These are phyloP conservation scores for Klebsormidium nitens DNA, from an alignment of 139 green algal genomes.

Conservation along the genomic window DNA sequence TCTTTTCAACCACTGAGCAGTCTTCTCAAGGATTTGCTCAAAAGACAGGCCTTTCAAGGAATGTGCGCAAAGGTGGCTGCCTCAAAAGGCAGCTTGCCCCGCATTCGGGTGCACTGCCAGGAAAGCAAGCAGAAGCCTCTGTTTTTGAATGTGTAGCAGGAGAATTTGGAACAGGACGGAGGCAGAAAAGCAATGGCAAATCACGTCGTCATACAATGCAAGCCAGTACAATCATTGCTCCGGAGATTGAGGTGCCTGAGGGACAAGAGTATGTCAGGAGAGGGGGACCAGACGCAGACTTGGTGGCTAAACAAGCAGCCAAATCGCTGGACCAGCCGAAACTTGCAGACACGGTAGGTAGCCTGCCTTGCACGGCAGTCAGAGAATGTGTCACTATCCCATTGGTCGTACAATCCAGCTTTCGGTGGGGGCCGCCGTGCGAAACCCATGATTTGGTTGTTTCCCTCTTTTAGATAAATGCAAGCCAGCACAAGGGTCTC, in stretches of 20 bases:
- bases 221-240: no score
- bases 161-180: no score
- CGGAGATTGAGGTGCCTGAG: conserved; percentile 12
- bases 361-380: neutral
- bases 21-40: no score
- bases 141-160: no score
- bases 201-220: no score
- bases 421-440: neutral
- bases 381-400: neutral
- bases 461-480: neutral
- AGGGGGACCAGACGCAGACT: conserved; percentile 32
- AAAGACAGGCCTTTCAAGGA: no score
- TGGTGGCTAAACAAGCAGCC: conserved; percentile 17
- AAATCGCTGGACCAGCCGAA: conserved; percentile 34
- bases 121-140: no score
- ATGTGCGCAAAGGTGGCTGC: no score
- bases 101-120: no score
- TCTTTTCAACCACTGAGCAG: no score
- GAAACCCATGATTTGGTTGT: neutral
- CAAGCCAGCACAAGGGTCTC: neutral
- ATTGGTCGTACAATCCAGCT: neutral
- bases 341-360: conserved; percentile 30
- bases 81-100: no score
- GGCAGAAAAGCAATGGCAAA: no score
- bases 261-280: conserved; percentile 38